Base-by-base conservation (phyloP, 2,329 filamentous ascomycete genomes). In the Penicillium vulpinum region DNA sequence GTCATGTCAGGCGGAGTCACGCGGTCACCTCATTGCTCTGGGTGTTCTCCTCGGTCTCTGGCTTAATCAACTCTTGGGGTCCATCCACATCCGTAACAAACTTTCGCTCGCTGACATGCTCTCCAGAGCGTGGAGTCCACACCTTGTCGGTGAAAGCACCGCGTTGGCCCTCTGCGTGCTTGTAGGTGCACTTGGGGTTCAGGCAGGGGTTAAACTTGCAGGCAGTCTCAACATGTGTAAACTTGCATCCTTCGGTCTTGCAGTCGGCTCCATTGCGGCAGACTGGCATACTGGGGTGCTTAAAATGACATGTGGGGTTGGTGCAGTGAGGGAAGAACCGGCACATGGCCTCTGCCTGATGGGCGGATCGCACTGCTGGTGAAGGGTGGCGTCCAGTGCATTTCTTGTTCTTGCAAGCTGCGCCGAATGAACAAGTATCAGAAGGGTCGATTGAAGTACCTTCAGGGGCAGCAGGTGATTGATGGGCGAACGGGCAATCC, bases 211-310 rank as follows among this genome's bases (percentile, higher is more conserved):
- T 92, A 78, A 89, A 97, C 72, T 87, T 92, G 86, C 94, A 99
- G 73, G 88, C 84, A 46, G 88, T 90, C 73, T 88, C 87, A 64
- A 89, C 78, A 77, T 99, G 94, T 13, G 90, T 92, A 72, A 96
- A 99, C 66, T 91, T 92, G 84, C 94, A 99, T 59, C 87, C 86
- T 13, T 87, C 78, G 4, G 85, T 86, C 35, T 87, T 87, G 80
- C 94, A 99, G 71, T 93, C 91, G 46, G 88, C 89, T 28, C 94
- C 94, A 71, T 97, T 97, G 57, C 91, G 88, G 79, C 94, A 99
- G 24, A 91, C 82, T 7, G 91, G 91, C 84, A 91, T 91, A 28
- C 83, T 84, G 0, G 92, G 92, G 72, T 99, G 94, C 73, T 88
- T 88, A 81, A 97, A 99, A 1, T 90, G 85, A 72, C 94, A 99